A percentile compares a stretch with the other conserved stretches of the same genome.
These are phyloP conservation scores for Heterobasidion occidentale DNA, from an alignment of 1,284 basidiomycete species.

Conservation along the genomic window DNA sequence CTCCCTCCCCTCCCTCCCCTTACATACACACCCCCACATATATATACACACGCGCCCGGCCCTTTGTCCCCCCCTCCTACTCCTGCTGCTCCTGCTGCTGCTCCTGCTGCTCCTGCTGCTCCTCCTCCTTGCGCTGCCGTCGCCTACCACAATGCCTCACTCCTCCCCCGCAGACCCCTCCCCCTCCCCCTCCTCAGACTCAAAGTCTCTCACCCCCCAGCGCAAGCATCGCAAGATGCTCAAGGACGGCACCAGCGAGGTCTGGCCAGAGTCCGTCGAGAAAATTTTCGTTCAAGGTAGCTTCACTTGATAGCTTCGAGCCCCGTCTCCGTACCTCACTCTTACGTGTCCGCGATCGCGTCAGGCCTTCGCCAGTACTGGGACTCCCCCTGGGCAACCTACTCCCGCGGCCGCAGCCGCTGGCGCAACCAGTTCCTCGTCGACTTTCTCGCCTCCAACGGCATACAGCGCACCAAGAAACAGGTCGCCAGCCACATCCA, in stretches of 20 bases:
- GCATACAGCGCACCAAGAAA: conserved; percentile 68
- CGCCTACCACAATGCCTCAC: conserved; percentile 15
- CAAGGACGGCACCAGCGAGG: conserved; percentile 73
- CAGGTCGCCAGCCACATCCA: conserved; percentile 81
- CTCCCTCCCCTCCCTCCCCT: conserved; percentile 12
- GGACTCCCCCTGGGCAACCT: conserved; percentile 72
- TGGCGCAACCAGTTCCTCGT: conserved; percentile 81
- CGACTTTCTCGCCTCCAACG: conserved; percentile 59
- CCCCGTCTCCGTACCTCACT: conserved; percentile 4
- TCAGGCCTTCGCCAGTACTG: conserved; percentile 67
- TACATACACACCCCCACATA: not conserved
- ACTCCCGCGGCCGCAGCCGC: conserved; percentile 65
- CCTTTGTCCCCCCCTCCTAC: conserved; percentile 1
- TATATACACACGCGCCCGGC: too few relatives aligned
- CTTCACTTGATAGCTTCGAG: not conserved
- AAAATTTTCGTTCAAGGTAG: conserved; percentile 67
- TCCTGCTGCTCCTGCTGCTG: conserved; percentile 14
- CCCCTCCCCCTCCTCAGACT: conserved; percentile 10
- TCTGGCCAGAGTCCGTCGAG: conserved; percentile 73
- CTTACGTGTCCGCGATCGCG: not conserved
- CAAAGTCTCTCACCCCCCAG: conserved; percentile 56
- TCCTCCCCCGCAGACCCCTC: conserved; percentile 16
- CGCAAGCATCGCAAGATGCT: conserved; percentile 76
- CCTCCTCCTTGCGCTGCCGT: conserved; percentile 11
- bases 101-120: conserved; percentile 13